Conservation (phyloP, 768 basidiomycete genomes). For the Tephrocybe sp. region DNA sequence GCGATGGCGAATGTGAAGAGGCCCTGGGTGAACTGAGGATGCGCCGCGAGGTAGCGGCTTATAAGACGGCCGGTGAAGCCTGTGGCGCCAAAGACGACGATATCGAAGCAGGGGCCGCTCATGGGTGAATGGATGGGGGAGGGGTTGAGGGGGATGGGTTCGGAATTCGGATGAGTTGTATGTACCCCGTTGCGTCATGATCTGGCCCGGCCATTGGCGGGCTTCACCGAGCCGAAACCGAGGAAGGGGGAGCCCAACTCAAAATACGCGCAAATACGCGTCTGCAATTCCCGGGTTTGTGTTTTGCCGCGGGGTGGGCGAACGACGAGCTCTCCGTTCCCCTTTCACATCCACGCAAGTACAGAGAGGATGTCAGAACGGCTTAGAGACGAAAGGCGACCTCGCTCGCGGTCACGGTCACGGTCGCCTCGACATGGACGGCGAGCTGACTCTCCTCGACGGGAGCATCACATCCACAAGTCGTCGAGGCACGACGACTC, state of each 20-base stretch:
- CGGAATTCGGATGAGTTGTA: conserved; percentile 1
- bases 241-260: too few species aligned
- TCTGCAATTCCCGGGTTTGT: too few species aligned
- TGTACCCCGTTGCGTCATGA: conserved; percentile 1
- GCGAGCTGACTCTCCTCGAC: conserved; percentile 10
- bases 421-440: conserved; percentile 1
- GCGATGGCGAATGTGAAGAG: conserved; percentile 68
- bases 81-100: conserved; percentile 76
- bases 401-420: conserved; percentile 6
- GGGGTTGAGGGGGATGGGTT: not conserved
- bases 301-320: too few species aligned
- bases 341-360: not conserved
- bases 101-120: conserved; percentile 36
- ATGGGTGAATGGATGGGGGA: conserved; percentile 14
- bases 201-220: not conserved
- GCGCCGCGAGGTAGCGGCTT: conserved; percentile 61
- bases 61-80: conserved; percentile 75
- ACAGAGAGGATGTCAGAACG: conserved; percentile 7
- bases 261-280: conserved; percentile 16
- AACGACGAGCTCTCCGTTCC: not conserved
- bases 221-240: not conserved
- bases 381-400: not conserved
- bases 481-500: conserved; percentile 2
- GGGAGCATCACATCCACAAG: conserved; percentile 1
- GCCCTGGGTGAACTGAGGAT: conserved; percentile 48